Base-by-base conservation (phyloP, 176 grass and related monocot genomes). In the Oryza longistaminata region DNA sequence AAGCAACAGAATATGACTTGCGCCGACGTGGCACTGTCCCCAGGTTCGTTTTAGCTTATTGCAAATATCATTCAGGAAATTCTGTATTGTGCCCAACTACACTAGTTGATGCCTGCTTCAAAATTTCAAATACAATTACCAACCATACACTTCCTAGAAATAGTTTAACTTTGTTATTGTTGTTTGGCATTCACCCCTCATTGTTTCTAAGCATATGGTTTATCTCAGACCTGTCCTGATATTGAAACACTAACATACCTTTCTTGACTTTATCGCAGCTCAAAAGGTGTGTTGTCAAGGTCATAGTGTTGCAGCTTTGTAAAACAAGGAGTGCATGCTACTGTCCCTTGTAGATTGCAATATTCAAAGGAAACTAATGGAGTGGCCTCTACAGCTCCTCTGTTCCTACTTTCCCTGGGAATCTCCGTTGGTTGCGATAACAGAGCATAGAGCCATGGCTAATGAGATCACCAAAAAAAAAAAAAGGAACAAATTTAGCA, bases 251-350 rank as follows among this genome's bases (percentile, higher is more conserved):
- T 8, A 1, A 61, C 44, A 75, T 7, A 21, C 35, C 3, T 75
- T 35, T 21, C 11, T 73, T 43, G 16, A 13, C 49, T 35, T 2
- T 40, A 77, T 85, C 29, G 60, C 93, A 98, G 93, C 77, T 98
- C 95, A 7, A 98, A 98, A 87, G 93, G 95, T 48, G 89, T 98
- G 68, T 26, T 98, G 55, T 98, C 93, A 26, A 92, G 95, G 39
- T 93, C 95, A 33, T 98, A 93, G 80, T 9, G 7, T 19, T 21
- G 7, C 13, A 33, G 49, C 3, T 67, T 61, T 21, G 58, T 2
- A 1, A 12, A 43, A 39, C 27, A 2, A 33, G 14, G 4, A 6
- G 5, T 37, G 35, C 53, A 52, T 34, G 9, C 2, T 14, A n/a
- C 21, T 37, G 12, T 34, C 71, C 9, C 2, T 48, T 62, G 29